phyloP scores from a whole-genome alignment of 2,329 filamentous ascomycete species.

The Microdochium bolleyi region DNA sequence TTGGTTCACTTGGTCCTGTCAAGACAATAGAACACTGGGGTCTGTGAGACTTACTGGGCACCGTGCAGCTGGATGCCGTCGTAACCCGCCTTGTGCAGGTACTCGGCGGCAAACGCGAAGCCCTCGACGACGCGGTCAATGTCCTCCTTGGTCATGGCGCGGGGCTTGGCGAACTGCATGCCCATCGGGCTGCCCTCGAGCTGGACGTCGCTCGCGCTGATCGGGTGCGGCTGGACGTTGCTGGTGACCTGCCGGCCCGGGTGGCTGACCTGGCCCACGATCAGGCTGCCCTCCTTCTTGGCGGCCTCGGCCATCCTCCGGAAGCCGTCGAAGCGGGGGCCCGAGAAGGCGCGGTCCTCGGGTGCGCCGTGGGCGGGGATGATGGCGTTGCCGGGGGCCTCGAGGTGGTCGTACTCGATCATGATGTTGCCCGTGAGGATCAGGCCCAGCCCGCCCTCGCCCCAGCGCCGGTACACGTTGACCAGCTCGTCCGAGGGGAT shows the following conservation, averaged over 20 bases:
- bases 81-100: constrained; percentile 12
- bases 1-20: no score
- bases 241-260: constrained; percentile 45
- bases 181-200: constrained; percentile 30
- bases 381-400: constrained; percentile 45
- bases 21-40: no score
- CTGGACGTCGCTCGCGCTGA: constrained; percentile 30
- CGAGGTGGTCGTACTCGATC: constrained; percentile 49
- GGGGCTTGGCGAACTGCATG: constrained; percentile 34
- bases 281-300: constrained; percentile 44
- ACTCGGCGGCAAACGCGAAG: constrained; percentile 13
- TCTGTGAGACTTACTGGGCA: constrained; percentile 32
- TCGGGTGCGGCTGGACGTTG: constrained; percentile 23
- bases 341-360: constrained; percentile 43
- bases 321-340: constrained; percentile 46
- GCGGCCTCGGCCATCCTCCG: constrained; percentile 36
- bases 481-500: constrained; percentile 16
- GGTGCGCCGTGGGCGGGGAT: constrained; percentile 41
- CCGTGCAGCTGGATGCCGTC: constrained; percentile 37
- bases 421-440: constrained; percentile 55
- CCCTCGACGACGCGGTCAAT: constrained; percentile 10
- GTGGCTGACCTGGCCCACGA: constrained; percentile 55
- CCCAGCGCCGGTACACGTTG: constrained; percentile 49
- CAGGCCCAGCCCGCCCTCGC: constrained; percentile 40
- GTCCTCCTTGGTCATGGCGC: constrained; percentile 8